Evolutionary conservation across 2,329 filamentous ascomycete species (phyloP), one percentile per base, ranked within the genome.

Genomic region (Cercospora sp.): DNA sequence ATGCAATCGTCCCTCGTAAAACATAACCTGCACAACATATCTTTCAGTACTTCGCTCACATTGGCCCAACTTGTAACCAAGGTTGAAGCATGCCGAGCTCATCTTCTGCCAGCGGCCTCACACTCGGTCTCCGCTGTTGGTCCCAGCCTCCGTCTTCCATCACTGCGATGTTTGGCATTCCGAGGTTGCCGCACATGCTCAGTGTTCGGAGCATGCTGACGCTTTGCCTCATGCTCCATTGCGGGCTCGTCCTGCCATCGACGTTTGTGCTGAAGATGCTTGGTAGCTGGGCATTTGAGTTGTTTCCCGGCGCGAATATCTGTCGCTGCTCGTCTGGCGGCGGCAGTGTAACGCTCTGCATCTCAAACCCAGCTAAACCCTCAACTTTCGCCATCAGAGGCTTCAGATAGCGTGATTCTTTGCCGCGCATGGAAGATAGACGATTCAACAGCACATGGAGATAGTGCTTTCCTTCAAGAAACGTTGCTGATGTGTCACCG

Each of bases 361-460:
- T 42, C 16, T 73, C 73, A 61, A 74, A 75, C 20, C 73, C 76
- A 13, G 77, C 63, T 1, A 78, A 68, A 26, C 72, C 76, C 51
- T 77, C 76, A 65, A 75, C 71, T 60, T 78, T 78, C 13, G 68
- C 62, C 70, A 78, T 74, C 13, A 79, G 70, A 12, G 77, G 77
- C n/a, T 73, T 72, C 6, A 79, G 70, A 69, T 79, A 79, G 16
- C 76, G 74, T 1, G 72, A 75, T 42, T 78, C 76, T 65, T 76
- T 78, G 16, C 77, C 77, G 18, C 77, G 74, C 69, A 79, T 79
- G 65, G 69, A 74, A n/a, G 76, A 78, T 1, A 79, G 72, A 30
- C 74, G 73, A 18, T 73, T 71, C 9, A 78, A 71, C 39, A 79
- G 69, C 36, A 75, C 75, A 58, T 72, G 70, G 53, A 79, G 73